Conservation (phyloP, 2,329 filamentous ascomycete species). For the Rutstroemia sp. region DNA sequence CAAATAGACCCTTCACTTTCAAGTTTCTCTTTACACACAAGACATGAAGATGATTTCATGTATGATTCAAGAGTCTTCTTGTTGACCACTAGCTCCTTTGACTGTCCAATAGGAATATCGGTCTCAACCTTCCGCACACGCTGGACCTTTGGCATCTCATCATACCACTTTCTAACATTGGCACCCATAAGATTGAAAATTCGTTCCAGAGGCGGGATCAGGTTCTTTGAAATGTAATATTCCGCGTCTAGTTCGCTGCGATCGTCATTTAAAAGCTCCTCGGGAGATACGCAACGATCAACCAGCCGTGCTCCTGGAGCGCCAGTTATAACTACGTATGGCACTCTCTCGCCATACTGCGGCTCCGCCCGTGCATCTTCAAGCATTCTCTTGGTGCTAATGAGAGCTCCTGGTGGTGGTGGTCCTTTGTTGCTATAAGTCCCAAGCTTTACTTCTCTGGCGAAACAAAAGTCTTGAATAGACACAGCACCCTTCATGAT, state of each 20-base stretch:
- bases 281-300: slow-evolving; percentile 84
- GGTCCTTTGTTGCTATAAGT: slow-evolving; percentile 77
- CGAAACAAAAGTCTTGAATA: slow-evolving; percentile 94
- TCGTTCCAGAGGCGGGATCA: slow-evolving; percentile 89
- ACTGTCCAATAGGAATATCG: slow-evolving; percentile 24
- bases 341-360: slow-evolving; percentile 90
- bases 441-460: slow-evolving; percentile 82
- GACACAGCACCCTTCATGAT: slow-evolving; percentile 86
- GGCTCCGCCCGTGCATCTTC: slow-evolving; percentile 80
- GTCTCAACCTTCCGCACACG: slow-evolving; percentile 50
- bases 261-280: slow-evolving; percentile 69
- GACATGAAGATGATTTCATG: slow-evolving; percentile 71
- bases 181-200: slow-evolving; percentile 96
- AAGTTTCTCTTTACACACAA: slow-evolving; percentile 55
- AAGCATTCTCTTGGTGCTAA: slow-evolving; percentile 80
- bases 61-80: slow-evolving; percentile 86
- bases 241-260: slow-evolving; percentile 81
- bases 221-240: slow-evolving; percentile 94
- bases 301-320: slow-evolving; percentile 78
- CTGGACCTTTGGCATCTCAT: slow-evolving; percentile 91
- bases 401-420: slow-evolving; percentile 79
- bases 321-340: slow-evolving; percentile 87
- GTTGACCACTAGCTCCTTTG: slow-evolving; percentile 31
- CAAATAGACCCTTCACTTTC: slow-evolving; percentile 48
- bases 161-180: slow-evolving; percentile 85